Base-by-base conservation (phyloP, 2,329 filamentous ascomycete genomes). In the Verticillium nubilum region DNA sequence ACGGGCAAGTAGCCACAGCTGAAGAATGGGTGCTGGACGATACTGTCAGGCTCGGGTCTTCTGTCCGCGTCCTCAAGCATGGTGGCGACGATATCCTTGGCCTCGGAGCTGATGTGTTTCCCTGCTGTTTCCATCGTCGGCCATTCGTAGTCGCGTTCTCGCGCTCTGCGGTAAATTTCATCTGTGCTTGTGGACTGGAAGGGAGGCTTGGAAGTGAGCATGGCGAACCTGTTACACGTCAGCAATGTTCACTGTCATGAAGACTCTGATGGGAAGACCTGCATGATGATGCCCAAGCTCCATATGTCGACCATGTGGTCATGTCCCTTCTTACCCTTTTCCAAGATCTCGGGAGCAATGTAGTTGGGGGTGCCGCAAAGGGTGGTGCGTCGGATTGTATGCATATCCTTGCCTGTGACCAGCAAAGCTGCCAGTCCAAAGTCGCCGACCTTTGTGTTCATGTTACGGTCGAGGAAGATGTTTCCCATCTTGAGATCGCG, bases 231-330 rank as follows among this genome's bases (percentile, higher is more conserved):
- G 66, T 2, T 17, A 6, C 28, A 33, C 17, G 62, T 73, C 33
- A 76, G 71, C 59, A 50, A 23, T 23, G 19, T 23, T 12, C 13
- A 17, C 33, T 5, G n/a, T 56, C 9, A 12, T 15, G 27, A 9
- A 19, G 26, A 5, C 5, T 4, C 13, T 15, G 23, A 27, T 28
- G 10, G 52, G n/a, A 28, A 68, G 10, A 10, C 86, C 78, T 78
- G 93, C 87, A 96, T 92, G 72, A 99, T 99, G 66, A 99, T 95
- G 23, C 96, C 95, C 70, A 99, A 82, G 52, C 94, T 97, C 96
- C 96, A 99, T 59, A 99, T 91, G 72, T 99, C 95, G 3, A 99
- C 95, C 80, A 96, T 97, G 71, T 98, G 93, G 66, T 97, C 95
- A 72, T 99, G 95, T 0, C 95, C 95, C 68, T 94, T 92, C 70